A percentile compares a stretch with the other conserved stretches of the same genome.
phyloP scores from a whole-genome alignment of 1,284 basidiomycete genomes.

The Mycena citricolor region DNA sequence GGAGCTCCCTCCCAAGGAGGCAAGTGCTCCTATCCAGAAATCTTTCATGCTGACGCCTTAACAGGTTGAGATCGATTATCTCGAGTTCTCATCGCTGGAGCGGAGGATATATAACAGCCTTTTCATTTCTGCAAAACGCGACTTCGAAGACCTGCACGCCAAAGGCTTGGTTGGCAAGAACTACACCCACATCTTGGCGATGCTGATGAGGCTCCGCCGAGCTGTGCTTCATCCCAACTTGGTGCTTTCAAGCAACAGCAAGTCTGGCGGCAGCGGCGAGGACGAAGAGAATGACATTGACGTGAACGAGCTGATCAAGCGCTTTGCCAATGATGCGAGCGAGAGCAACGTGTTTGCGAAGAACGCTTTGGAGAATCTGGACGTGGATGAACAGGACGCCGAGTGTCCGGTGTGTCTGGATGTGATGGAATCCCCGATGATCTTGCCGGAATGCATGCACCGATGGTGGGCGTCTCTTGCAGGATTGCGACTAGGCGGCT shows the following conservation, averaged over 20 bases:
- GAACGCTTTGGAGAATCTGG: conserved; percentile 64
- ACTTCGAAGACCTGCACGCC: conserved; percentile 75
- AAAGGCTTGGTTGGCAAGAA: conserved; percentile 81
- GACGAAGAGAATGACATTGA: conserved; percentile 52
- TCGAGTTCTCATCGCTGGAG: conserved; percentile 78
- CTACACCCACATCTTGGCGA: conserved; percentile 87
- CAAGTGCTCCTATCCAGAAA: conserved; percentile 34
- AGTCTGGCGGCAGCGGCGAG: too few relatives aligned
- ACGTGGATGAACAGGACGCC: conserved; percentile 39
- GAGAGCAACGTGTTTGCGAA: conserved; percentile 57
- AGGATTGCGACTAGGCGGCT: conserved; percentile 2
- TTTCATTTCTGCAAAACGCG: conserved; percentile 63
- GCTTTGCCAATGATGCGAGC: conserved; percentile 49
- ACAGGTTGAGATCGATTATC: conserved; percentile 62
- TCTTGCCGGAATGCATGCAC: conserved; percentile 79
- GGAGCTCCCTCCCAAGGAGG: conserved; percentile 84
- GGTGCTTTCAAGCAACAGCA: conserved; percentile 58
- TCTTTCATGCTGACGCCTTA: conserved; percentile 6
- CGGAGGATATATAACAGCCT: conserved; percentile 81
- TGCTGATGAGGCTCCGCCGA: conserved; percentile 88
- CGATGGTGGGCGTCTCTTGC: conserved; percentile 52
- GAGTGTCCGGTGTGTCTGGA: conserved; percentile 87
- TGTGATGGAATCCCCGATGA: conserved; percentile 65
- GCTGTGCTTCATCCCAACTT: conserved; percentile 85
- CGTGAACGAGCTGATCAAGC: conserved; percentile 63